Evolutionary conservation across 306 rosid species (phyloP).

Genomic region (Cicer yamashitae): DNA sequence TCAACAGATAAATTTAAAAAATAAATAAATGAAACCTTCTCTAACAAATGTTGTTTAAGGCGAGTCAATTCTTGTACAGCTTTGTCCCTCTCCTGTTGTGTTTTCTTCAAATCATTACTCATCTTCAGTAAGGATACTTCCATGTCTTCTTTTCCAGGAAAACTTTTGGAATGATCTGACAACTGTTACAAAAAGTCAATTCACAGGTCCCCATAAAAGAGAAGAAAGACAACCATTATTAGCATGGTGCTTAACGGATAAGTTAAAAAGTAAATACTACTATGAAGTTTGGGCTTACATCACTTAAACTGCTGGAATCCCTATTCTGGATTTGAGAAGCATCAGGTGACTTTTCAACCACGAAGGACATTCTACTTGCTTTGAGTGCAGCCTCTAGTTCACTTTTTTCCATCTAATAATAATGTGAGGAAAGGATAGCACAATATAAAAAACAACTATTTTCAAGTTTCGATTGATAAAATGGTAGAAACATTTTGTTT

Average conservation of each 20-base stretch:
- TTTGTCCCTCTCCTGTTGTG: slow-evolving; percentile 77
- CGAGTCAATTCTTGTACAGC: slow-evolving; percentile 79
- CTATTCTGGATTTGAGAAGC: slow-evolving; percentile 54
- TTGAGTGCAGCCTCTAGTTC: slow-evolving; percentile 74
- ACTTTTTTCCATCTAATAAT: slow-evolving; percentile 69
- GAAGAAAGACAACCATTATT: slow-evolving; percentile 20
- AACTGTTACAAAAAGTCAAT: slow-evolving; percentile 51
- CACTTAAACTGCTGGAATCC: slow-evolving; percentile 54
- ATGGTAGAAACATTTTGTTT: not conserved
- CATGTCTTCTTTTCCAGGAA: slow-evolving; percentile 81
- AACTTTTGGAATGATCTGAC: slow-evolving; percentile 60
- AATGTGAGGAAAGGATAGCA: slow-evolving; percentile 28
- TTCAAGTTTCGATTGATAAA: slow-evolving; percentile 10
- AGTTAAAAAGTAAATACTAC: slow-evolving; percentile 21
- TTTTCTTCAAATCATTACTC: slow-evolving; percentile 72
- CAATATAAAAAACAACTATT: slow-evolving; percentile 11
- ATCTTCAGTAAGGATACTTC: slow-evolving; percentile 67
- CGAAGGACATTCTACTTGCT: slow-evolving; percentile 49
- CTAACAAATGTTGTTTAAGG: slow-evolving; percentile 95
- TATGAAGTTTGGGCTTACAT: slow-evolving; percentile 55
- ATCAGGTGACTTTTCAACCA: slow-evolving; percentile 48
- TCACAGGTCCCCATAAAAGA: slow-evolving; percentile 32
- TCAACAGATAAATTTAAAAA: slow-evolving; percentile 31
- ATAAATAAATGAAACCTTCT: slow-evolving; percentile 65
- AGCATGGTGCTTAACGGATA: slow-evolving; percentile 28